These are phyloP conservation scores for Exophiala xenobiotica DNA, from an alignment of 2,329 filamentous ascomycete species.

Conservation along the genomic window DNA sequence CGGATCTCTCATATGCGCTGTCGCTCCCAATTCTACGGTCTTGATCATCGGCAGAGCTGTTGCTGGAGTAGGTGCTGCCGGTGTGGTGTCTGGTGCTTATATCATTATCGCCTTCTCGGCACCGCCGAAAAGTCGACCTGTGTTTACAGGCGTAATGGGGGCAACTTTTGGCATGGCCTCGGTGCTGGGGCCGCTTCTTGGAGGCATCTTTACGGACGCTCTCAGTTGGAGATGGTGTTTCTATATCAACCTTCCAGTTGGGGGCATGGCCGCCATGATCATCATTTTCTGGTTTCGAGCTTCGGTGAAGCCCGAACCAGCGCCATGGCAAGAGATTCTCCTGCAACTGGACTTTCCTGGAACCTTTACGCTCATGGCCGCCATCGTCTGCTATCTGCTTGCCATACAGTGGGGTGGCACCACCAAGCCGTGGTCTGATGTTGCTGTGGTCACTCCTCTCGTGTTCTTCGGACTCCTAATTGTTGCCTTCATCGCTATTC, in stretches of 20 bases:
- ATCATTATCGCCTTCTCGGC: conserved; percentile 49
- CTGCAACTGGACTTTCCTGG: conserved; percentile 48
- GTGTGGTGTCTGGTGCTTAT: conserved; percentile 36
- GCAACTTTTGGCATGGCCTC: conserved; percentile 33
- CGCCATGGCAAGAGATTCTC: conserved; percentile 37
- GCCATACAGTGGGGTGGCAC: conserved; percentile 48
- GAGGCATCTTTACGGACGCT: conserved; percentile 41
- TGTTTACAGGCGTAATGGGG: conserved; percentile 33
- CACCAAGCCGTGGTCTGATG: conserved; percentile 25
- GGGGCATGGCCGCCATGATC: conserved; percentile 37
- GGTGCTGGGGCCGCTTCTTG: conserved; percentile 44
- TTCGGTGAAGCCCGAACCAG: conserved; percentile 9
- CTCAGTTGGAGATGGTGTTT: conserved; percentile 40
- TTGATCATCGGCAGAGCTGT: conserved; percentile 42
- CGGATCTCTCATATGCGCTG: conserved; percentile 41
- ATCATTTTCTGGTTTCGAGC: conserved; percentile 34
- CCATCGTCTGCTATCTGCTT: conserved; percentile 43
- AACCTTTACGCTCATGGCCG: conserved; percentile 38
- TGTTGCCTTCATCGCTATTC: conserved; percentile 22
- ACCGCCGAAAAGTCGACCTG: conserved; percentile 42
- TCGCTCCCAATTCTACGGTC: conserved; percentile 34
- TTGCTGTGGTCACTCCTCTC: conserved; percentile 36
- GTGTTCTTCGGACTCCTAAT: conserved; percentile 30
- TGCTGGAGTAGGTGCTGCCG: conserved; percentile 26
- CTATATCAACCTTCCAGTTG: conserved; percentile 37